phyloP scores from a whole-genome alignment of 768 basidiomycete genomes.

The Galerina marginata region DNA sequence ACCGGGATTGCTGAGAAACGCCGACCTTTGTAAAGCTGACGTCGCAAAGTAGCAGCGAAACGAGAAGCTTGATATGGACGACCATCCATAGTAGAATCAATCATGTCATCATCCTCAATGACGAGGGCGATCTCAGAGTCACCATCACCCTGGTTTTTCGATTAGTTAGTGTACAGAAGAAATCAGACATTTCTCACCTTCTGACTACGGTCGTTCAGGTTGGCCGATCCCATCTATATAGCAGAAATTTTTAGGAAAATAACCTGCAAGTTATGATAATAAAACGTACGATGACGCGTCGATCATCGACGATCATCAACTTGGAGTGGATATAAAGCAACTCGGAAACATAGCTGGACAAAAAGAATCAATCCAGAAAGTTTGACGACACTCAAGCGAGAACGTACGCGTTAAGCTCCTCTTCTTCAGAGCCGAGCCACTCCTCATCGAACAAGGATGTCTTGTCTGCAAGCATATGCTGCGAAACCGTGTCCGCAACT shows the following conservation, averaged over 20 bases:
- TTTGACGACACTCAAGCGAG: constrained; percentile 9
- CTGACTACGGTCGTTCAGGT: constrained; percentile 88
- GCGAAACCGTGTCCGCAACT: constrained; percentile 79
- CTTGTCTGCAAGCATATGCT: constrained; percentile 74
- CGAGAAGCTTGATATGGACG: constrained; percentile 70
- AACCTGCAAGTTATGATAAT: neutral
- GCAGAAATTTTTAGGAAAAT: neutral
- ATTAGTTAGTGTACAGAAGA: neutral
- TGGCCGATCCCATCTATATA: constrained; percentile 87
- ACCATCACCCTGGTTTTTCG: constrained; percentile 70
- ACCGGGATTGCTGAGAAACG: constrained; percentile 6
- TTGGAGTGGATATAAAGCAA: constrained; percentile 85
- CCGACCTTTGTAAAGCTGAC: constrained; percentile 81
- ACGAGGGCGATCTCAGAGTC: constrained; percentile 95
- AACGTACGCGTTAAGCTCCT: constrained; percentile 75
- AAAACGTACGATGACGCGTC: constrained; percentile 78
- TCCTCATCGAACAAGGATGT: constrained; percentile 72
- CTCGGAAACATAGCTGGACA: constrained; percentile 77
- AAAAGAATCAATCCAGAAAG: constrained; percentile 16
- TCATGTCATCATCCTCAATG: constrained; percentile 85
- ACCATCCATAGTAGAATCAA: constrained; percentile 82
- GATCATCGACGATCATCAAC: constrained; percentile 95
- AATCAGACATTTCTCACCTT: constrained; percentile 45
- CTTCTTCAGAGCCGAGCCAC: constrained; percentile 85
- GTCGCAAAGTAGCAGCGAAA: constrained; percentile 84